Percentiles rank a stretch among this genome's conserved stretches.
phyloP scores from a whole-genome alignment of 208 protist species.

The Trypanosoma mega region DNA sequence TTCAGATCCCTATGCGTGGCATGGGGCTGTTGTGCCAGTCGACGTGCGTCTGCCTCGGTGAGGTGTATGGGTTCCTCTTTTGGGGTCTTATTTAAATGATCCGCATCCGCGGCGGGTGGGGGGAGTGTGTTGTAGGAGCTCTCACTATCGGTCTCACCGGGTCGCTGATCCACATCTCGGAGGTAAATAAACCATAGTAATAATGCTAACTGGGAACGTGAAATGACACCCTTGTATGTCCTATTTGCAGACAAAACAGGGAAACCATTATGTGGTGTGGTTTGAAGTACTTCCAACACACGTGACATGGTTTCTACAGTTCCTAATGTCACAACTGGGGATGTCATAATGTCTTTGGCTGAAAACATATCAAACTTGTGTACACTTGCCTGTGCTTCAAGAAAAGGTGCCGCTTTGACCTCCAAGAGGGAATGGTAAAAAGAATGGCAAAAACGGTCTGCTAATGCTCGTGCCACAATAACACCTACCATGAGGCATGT shows the following conservation, averaged over 20 bases:
- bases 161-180: conserved; percentile 33
- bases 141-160: conserved; percentile 4
- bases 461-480: conserved; percentile 77
- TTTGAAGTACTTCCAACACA: conserved; percentile 49
- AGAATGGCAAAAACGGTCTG: conserved; percentile 68
- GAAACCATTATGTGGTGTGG: conserved; percentile 82
- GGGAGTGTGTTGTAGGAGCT: background rate
- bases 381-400: conserved; percentile 52
- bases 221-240: conserved; percentile 51
- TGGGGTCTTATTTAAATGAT: too few species aligned
- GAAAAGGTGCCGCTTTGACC: conserved; percentile 73
- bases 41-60: background rate
- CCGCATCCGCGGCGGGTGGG: background rate
- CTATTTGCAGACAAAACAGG: conserved; percentile 61
- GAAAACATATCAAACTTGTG: conserved; percentile 54
- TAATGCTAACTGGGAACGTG: conserved; percentile 46
- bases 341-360: conserved; percentile 78
- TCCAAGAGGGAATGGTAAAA: conserved; percentile 80
- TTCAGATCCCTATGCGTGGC: conserved; percentile 41
- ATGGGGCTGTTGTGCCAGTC: conserved; percentile 19
- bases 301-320: conserved; percentile 48
- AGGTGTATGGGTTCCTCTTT: background rate
- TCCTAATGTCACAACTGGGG: conserved; percentile 47
- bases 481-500: conserved; percentile 85
- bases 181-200: conserved; percentile 67